phyloP scores from a whole-genome alignment of 2,329 filamentous ascomycete genomes.

The Epichloe sibirici region DNA sequence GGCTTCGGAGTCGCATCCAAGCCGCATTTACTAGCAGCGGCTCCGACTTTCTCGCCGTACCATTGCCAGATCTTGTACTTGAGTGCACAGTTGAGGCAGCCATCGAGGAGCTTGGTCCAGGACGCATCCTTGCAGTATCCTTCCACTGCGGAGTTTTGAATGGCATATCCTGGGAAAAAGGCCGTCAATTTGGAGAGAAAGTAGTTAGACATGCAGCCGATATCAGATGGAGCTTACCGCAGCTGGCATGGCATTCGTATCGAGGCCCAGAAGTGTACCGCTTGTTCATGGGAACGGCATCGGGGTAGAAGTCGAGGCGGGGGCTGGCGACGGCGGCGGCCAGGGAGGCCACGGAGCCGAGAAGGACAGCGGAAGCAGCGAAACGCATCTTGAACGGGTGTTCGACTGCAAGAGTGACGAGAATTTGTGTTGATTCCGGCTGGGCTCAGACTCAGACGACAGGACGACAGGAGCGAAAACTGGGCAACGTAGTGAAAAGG shows the following conservation, averaged over 20 bases:
- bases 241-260: constrained; percentile 38
- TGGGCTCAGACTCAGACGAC: too few species aligned
- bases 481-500: fast-evolving
- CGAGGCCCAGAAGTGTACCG: constrained; percentile 27
- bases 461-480: too few species aligned
- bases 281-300: constrained; percentile 22
- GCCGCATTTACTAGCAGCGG: constrained; percentile 25
- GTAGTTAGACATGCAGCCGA: too few species aligned
- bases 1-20: constrained; percentile 12
- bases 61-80: constrained; percentile 31
- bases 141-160: constrained; percentile 13
- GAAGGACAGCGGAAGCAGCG: constrained; percentile 13
- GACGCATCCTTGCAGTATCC: constrained; percentile 21
- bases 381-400: constrained; percentile 17
- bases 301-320: constrained; percentile 16
- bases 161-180: constrained; percentile 16
- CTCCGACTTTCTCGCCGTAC: constrained; percentile 26
- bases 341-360: constrained; percentile 18
- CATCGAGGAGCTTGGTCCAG: constrained; percentile 29
- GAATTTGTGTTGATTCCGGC: not conserved
- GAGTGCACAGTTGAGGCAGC: constrained; percentile 32
- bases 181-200: too few species aligned
- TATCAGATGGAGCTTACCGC: constrained; percentile 25
- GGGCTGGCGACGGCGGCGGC: constrained; percentile 10
- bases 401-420: constrained; percentile 6